phyloP scores from a whole-genome alignment of 768 basidiomycete genomes.

The Phanerodontia chrysosporium region DNA sequence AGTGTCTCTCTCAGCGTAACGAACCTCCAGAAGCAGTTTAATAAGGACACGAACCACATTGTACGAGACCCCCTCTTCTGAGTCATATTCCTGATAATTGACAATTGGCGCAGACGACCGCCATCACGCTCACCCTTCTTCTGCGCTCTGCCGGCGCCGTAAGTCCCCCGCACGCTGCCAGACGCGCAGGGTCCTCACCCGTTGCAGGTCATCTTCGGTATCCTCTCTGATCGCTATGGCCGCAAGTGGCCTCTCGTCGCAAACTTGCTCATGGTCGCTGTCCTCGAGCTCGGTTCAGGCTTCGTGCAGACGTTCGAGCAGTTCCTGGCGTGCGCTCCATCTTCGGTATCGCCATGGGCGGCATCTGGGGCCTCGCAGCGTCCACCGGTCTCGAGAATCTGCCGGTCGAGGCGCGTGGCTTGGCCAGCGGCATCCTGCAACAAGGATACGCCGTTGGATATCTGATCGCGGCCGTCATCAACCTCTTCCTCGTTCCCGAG shows the following conservation, averaged over 20 bases:
- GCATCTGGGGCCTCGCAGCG: constrained; percentile 82
- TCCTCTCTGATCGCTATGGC: constrained; percentile 85
- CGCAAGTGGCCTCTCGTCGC: constrained; percentile 88
- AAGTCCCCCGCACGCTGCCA: constrained; percentile 15
- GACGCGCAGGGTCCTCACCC: not conserved
- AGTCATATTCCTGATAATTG: not conserved
- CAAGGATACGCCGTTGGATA: constrained; percentile 89
- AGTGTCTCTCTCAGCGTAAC: constrained; percentile 60
- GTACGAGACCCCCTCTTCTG: constrained; percentile 24
- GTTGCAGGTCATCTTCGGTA: constrained; percentile 62
- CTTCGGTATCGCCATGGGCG: constrained; percentile 88
- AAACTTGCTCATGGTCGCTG: constrained; percentile 67
- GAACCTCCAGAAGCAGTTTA: constrained; percentile 45
- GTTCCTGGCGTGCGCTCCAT: constrained; percentile 81
- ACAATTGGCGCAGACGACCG: constrained; percentile 46
- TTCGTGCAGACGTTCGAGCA: constrained; percentile 73
- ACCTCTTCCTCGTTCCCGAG: constrained; percentile 53
- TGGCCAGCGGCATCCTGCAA: constrained; percentile 82
- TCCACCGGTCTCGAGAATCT: constrained; percentile 86
- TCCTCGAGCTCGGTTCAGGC: constrained; percentile 74
- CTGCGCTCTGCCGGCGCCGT: constrained; percentile 80
- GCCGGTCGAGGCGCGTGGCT: constrained; percentile 80
- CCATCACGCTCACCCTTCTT: constrained; percentile 91
- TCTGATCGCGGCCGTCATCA: constrained; percentile 80
- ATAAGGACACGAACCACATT: constrained; percentile 37